phyloP scores from a whole-genome alignment of 805 yeast genomes.

The Ogataea pini region DNA sequence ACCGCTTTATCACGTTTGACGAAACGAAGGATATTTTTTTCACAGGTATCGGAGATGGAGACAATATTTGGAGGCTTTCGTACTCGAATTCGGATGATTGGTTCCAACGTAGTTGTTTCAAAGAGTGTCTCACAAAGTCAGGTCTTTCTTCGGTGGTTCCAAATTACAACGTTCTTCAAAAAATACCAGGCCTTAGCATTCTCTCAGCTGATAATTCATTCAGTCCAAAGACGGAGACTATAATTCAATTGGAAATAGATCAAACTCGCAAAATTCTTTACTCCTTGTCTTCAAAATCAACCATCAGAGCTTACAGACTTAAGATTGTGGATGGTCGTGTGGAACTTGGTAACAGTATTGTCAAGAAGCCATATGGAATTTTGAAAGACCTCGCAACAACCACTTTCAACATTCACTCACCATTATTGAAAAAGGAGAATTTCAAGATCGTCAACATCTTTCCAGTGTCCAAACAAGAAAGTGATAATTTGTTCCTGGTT shows the following conservation, averaged over 20 bases:
- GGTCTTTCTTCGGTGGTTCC: slow-evolving; percentile 56
- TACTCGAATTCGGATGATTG: slow-evolving; percentile 84
- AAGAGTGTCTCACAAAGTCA: slow-evolving; percentile 77
- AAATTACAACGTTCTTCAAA: slow-evolving; percentile 27
- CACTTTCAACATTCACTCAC: slow-evolving; percentile 32
- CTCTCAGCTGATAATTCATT: slow-evolving; percentile 24
- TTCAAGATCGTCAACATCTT: slow-evolving; percentile 64
- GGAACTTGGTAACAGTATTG: slow-evolving; percentile 31
- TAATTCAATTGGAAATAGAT: slow-evolving; percentile 71
- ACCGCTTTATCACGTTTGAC: slow-evolving; percentile 58
- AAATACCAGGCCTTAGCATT: slow-evolving; percentile 32
- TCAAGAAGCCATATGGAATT: slow-evolving; percentile 46
- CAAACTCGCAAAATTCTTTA: slow-evolving; percentile 75
- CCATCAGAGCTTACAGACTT: slow-evolving; percentile 76
- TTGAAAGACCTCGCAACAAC: slow-evolving; percentile 48
- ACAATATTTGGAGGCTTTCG: slow-evolving; percentile 82
- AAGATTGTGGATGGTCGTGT: slow-evolving; percentile 40
- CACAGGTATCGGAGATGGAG: slow-evolving; percentile 75
- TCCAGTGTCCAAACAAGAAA: slow-evolving; percentile 63
- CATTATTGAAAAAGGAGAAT: slow-evolving; percentile 54
- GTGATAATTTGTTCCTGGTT: slow-evolving; percentile 66
- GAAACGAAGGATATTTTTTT: slow-evolving; percentile 80
- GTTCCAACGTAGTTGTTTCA: slow-evolving; percentile 80
- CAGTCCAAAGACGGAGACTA: slow-evolving; percentile 48
- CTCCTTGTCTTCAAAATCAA: slow-evolving; percentile 77